Percentiles rank a stretch among this genome's conserved stretches.
Evolutionary conservation across 345 rosid species (phyloP).

Genomic region (Eucalyptus globulus): DNA sequence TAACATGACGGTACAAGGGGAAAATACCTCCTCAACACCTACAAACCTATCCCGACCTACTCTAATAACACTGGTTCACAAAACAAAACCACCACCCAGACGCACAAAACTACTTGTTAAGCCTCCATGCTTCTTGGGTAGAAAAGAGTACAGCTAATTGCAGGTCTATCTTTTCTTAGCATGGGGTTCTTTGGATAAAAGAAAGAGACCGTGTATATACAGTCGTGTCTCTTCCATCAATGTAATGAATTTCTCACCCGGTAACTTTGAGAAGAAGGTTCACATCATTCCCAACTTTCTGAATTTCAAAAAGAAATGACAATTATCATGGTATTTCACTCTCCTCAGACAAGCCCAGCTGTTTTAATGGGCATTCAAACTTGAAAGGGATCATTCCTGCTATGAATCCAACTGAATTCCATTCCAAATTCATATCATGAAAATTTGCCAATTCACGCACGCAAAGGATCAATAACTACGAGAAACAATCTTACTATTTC

Average conservation of each 20-base stretch:
- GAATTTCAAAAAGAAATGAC: not conserved
- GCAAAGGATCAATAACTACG: too few relatives aligned
- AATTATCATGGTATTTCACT: too few relatives aligned
- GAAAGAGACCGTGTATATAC: not conserved
- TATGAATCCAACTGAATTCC: too few relatives aligned
- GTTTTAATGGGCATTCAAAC: too few relatives aligned
- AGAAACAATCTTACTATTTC: too few relatives aligned
- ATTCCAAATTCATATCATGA: too few relatives aligned
- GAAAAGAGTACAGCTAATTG: not conserved
- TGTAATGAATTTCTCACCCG: not conserved
- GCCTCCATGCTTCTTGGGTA: not conserved
- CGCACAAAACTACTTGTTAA: not conserved
- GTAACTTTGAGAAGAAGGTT: not conserved
- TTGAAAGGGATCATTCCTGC: too few relatives aligned
- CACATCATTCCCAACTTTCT: not conserved
- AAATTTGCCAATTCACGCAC: too few relatives aligned
- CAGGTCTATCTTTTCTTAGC: not conserved
- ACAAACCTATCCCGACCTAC: not conserved
- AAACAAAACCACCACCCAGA: not conserved
- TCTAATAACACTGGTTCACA: not conserved
- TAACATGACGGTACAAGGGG: not conserved
- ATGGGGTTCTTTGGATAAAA: not conserved
- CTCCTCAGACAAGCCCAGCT: too few relatives aligned
- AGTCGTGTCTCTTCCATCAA: not conserved
- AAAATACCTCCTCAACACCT: fast-evolving